Percentiles rank a stretch among this genome's conserved stretches.
phyloP scores from a whole-genome alignment of 345 rosid species.

The Schrenkiella parvula region DNA sequence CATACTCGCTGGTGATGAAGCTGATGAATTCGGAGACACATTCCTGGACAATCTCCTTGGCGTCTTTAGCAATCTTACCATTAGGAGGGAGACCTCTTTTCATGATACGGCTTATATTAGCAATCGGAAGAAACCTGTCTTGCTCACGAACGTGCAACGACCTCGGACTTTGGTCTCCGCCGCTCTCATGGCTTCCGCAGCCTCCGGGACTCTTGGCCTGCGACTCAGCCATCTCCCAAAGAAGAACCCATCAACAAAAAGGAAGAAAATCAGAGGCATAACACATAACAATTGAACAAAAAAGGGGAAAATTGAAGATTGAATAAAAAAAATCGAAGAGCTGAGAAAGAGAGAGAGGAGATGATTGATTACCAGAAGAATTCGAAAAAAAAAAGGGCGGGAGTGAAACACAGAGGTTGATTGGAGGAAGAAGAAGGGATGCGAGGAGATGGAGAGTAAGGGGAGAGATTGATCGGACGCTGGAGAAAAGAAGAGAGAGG shows the following conservation, averaged over 20 bases:
- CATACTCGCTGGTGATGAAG: slow-evolving; percentile 97
- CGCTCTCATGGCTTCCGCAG: slow-evolving; percentile 77
- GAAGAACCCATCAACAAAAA: slow-evolving; percentile 6
- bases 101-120: slow-evolving; percentile 93
- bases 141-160: slow-evolving; percentile 73
- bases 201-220: slow-evolving; percentile 47
- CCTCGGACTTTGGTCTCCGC: slow-evolving; percentile 90
- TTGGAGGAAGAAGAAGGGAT: slow-evolving; percentile 44
- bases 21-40: slow-evolving; percentile 97
- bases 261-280: background rate
- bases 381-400: slow-evolving; percentile 65
- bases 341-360: background rate
- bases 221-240: slow-evolving; percentile 36
- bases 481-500: slow-evolving; percentile 63
- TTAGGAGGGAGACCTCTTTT: slow-evolving; percentile 87
- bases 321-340: background rate
- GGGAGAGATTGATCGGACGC: slow-evolving; percentile 80
- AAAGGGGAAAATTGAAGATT: background rate
- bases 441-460: slow-evolving; percentile 29
- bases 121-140: slow-evolving; percentile 89
- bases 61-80: slow-evolving; percentile 94
- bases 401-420: slow-evolving; percentile 41
- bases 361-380: slow-evolving; percentile 14
- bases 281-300: background rate
- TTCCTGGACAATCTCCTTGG: slow-evolving; percentile 96